phyloP scores from a whole-genome alignment of 176 grass and related monocot species.

The Oryza glumipatula region DNA sequence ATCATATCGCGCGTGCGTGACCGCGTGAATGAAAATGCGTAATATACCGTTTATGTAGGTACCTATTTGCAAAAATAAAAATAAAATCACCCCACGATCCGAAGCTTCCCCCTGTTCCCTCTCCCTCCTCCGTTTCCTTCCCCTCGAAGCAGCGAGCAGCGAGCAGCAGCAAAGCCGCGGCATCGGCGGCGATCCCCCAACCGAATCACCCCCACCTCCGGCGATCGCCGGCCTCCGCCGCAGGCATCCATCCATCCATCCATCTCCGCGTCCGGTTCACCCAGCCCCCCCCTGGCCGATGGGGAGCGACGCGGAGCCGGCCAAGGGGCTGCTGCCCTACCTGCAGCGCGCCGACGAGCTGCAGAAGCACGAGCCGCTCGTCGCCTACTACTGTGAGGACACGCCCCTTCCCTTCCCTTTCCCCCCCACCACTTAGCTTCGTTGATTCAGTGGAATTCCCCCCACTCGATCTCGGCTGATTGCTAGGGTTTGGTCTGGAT shows the following conservation, averaged over 20 bases:
- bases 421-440: background rate
- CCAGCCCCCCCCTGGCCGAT: slow-evolving; percentile 19
- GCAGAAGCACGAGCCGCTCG: slow-evolving; percentile 99
- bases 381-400: slow-evolving; percentile 96
- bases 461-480: background rate
- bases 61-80: background rate
- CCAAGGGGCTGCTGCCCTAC: slow-evolving; percentile 91
- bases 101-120: slow-evolving; percentile 16
- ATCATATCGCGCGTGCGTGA: too few relatives aligned
- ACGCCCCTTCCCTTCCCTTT: background rate
- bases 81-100: slow-evolving; percentile 29
- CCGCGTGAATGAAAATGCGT: background rate
- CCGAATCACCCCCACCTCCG: background rate
- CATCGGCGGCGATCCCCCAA: background rate
- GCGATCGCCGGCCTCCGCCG: background rate
- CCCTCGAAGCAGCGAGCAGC: slow-evolving; percentile 4
- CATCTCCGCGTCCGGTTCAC: background rate
- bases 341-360: slow-evolving; percentile 97
- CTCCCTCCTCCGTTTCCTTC: slow-evolving; percentile 32
- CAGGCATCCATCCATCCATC: background rate
- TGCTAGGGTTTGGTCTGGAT: slow-evolving; percentile 35
- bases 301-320: slow-evolving; percentile 84
- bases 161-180: slow-evolving; percentile 19
- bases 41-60: background rate
- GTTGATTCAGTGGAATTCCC: background rate